These are phyloP conservation scores for Lavandula angustifolia DNA, from an alignment of 257 asterid species.

Conservation along the genomic window DNA sequence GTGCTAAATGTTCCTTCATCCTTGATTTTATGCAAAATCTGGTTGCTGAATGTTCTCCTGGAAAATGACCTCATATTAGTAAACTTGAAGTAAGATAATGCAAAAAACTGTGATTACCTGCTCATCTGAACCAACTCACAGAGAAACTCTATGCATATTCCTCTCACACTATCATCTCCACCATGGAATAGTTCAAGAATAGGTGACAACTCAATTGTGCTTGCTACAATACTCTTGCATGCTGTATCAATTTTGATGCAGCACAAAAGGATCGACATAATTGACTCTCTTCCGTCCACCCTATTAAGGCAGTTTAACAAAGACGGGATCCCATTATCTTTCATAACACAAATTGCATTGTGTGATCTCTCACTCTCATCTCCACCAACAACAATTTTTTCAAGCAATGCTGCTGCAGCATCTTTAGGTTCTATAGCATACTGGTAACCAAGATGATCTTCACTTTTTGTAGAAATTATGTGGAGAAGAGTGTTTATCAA, in stretches of 20 bases:
- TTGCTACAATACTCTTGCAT: conserved; percentile 60
- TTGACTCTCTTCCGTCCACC: conserved; percentile 51
- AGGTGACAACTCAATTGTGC: conserved; percentile 57
- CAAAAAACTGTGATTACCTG: conserved; percentile 45
- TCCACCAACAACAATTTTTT: conserved; percentile 60
- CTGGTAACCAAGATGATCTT: conserved; percentile 40
- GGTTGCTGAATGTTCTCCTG: conserved; percentile 61
- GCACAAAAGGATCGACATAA: conserved; percentile 52
- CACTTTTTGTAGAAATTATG: conserved; percentile 52
- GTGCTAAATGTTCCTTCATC: conserved; percentile 85
- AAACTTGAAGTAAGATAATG: not conserved
- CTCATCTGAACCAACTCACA: conserved; percentile 64
- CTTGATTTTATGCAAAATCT: conserved; percentile 66
- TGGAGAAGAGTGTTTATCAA: conserved; percentile 47
- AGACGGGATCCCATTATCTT: conserved; percentile 56
- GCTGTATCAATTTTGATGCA: conserved; percentile 59
- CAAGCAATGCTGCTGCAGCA: conserved; percentile 68
- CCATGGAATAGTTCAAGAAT: conserved; percentile 73
- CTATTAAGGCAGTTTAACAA: conserved; percentile 60
- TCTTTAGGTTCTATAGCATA: conserved; percentile 67
- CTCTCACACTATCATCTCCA: conserved; percentile 61
- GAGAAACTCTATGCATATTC: conserved; percentile 67
- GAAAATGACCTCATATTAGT: conserved; percentile 11
- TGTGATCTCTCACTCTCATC: conserved; percentile 53
- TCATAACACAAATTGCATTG: conserved; percentile 44